Conservation (phyloP, 2,329 filamentous ascomycete genomes). For the Torrubiellomyces zombiae region DNA sequence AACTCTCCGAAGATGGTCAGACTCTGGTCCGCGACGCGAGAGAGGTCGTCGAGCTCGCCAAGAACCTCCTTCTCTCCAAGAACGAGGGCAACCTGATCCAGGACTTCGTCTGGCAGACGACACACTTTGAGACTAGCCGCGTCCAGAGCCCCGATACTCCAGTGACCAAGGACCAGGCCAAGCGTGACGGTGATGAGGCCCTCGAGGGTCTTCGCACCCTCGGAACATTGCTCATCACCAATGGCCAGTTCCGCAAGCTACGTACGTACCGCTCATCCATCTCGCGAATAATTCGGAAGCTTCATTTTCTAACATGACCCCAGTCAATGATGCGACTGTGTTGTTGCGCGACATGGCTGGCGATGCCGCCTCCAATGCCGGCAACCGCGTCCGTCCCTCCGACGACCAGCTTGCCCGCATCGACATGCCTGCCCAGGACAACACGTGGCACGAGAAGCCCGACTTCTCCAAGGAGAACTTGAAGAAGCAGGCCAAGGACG, state of each 20-base stretch:
- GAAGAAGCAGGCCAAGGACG: slow-evolving; percentile 48
- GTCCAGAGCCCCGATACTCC: slow-evolving; percentile 48
- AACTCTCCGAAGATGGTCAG: slow-evolving; percentile 70
- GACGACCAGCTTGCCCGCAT: slow-evolving; percentile 63
- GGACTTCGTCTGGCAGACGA: slow-evolving; percentile 92
- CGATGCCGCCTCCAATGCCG: slow-evolving; percentile 70
- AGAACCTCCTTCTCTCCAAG: slow-evolving; percentile 75
- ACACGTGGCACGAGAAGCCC: slow-evolving; percentile 84
- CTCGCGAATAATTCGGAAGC: background rate
- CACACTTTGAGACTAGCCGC: slow-evolving; percentile 50
- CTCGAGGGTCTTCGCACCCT: slow-evolving; percentile 75
- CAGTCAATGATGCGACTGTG: slow-evolving; percentile 61
- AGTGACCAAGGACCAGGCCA: slow-evolving; percentile 57
- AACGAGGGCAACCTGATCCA: slow-evolving; percentile 90
- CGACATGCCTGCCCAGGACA: slow-evolving; percentile 72
- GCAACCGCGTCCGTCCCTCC: slow-evolving; percentile 56
- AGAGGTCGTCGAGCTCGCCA: slow-evolving; percentile 68
- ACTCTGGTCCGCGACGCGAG: slow-evolving; percentile 61
- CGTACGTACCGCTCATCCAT: slow-evolving; percentile 48
- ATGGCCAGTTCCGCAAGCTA: slow-evolving; percentile 89
- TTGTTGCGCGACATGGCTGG: slow-evolving; percentile 82
- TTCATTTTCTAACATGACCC: slow-evolving; percentile 8
- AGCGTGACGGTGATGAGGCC: slow-evolving; percentile 70
- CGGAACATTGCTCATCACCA: slow-evolving; percentile 79
- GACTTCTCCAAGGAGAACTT: slow-evolving; percentile 54